Evolutionary conservation across 257 asterid genomes (phyloP), one percentile per base, ranked within the genome.

Genomic region (Capsicum pubescens): DNA sequence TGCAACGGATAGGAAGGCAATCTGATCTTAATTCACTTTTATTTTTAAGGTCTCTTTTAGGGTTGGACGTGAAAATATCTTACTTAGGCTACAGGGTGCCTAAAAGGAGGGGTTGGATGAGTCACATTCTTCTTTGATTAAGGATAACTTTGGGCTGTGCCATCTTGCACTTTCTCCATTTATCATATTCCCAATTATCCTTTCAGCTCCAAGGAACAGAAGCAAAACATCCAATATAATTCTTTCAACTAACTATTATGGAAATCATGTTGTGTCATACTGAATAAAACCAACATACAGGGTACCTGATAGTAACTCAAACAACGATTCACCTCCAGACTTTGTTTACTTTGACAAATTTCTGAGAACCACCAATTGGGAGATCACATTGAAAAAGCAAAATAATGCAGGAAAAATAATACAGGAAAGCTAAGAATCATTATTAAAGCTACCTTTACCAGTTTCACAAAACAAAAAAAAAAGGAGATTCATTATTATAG

Each of bases 1-100:
- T 12, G 59, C 7, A 7, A 74, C 21, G 44, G 46, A 55, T 13
- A 21, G 46, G 81, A 74, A 50, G 61, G 21, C 46, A 74, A 19
- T 74, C 80, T 74, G 61, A 74, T 19, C 61, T 74, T 50, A 74
- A 21, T 19, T 74, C 21, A 19, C 19, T 12, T 19, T 74, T 74
- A 10, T 21, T 52, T 8, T 50, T 74, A 50, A 21, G 60, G 3
- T 7, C 81, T 50, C 46, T 50, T 13, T 50, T 21, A 36, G 61
- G 21, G 21, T 21, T 76, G 63, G 63, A 76, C 21, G 81, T 7
- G 81, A n/a, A 74, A 52, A 52, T 21, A 76, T 21, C 46, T 52
- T 50, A 50, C 61, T 76, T 76, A 76, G 81, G 81, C 81, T 52
- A 76, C 46, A 21, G 19, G 81, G 59, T 67, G 50, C 74, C 74